A percentile compares a stretch with the other conserved stretches of the same genome.
These are phyloP conservation scores for Stachybotrys elegans DNA, from an alignment of 2,329 filamentous ascomycete genomes.

Conservation along the genomic window DNA sequence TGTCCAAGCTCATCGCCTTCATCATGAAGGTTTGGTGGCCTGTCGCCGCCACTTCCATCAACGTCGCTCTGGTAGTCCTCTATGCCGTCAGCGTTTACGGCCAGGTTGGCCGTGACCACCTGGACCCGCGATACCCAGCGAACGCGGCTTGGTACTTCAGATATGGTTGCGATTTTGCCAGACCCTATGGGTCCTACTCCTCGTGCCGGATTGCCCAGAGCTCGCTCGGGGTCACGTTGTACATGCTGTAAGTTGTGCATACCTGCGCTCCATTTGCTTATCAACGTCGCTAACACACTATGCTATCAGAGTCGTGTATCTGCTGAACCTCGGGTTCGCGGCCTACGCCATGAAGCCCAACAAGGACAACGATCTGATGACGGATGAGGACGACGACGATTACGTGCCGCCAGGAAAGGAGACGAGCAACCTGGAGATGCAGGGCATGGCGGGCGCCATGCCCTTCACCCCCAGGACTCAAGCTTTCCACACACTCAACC, in stretches of 20 bases:
- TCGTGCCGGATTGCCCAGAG: constrained; percentile 66
- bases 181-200: constrained; percentile 44
- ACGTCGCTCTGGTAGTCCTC: constrained; percentile 52
- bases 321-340: constrained; percentile 53
- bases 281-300: not conserved
- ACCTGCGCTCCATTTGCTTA: not conserved
- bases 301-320: constrained; percentile 52
- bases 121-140: constrained; percentile 58
- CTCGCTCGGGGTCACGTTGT: constrained; percentile 57
- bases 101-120: constrained; percentile 69
- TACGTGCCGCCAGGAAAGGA: constrained; percentile 28
- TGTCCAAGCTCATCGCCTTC: constrained; percentile 63
- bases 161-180: constrained; percentile 60
- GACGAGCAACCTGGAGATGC: constrained; percentile 53
- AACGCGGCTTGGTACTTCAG: constrained; percentile 70
- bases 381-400: constrained; percentile 38
- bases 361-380: constrained; percentile 42
- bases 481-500: constrained; percentile 60
- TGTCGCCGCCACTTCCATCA: constrained; percentile 54
- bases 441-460: constrained; percentile 35
- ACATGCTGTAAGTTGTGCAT: constrained; percentile 62
- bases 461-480: constrained; percentile 63
- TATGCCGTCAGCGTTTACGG: constrained; percentile 64
- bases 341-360: constrained; percentile 55
- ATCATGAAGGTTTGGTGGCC: constrained; percentile 70